Evolutionary conservation across 768 basidiomycete species (phyloP).

Genomic region (Mycena crocata): DNA sequence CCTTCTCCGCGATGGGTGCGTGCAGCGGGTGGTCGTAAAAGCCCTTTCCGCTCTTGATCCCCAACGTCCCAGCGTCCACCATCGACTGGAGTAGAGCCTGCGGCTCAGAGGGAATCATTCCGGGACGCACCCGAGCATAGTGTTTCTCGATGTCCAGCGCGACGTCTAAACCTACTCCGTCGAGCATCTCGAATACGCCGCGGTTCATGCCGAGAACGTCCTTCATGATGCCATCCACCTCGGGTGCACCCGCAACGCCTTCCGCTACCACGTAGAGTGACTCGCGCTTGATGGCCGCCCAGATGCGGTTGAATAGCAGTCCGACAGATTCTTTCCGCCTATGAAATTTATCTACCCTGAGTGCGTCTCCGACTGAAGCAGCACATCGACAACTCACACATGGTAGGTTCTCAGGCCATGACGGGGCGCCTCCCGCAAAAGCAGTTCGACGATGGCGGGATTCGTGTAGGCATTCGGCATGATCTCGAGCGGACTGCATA

Average conservation of each 20-base stretch:
- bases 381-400: conserved; percentile 9
- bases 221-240: conserved; percentile 31
- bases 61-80: conserved; percentile 23
- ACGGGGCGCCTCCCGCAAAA: conserved; percentile 20
- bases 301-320: conserved; percentile 30
- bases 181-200: conserved; percentile 31
- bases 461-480: conserved; percentile 31
- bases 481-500: conserved; percentile 20
- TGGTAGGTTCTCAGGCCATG: conserved; percentile 27
- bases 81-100: conserved; percentile 22
- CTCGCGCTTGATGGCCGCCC: conserved; percentile 32
- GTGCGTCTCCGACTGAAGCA: not conserved
- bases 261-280: conserved; percentile 22
- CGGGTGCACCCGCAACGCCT: conserved; percentile 11
- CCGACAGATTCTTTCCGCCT: conserved; percentile 32
- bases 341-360: not conserved
- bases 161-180: conserved; percentile 29
- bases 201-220: conserved; percentile 26
- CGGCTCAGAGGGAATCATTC: conserved; percentile 23
- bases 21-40: conserved; percentile 28
- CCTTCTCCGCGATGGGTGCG: conserved; percentile 25
- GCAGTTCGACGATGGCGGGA: conserved; percentile 17
- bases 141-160: conserved; percentile 30
- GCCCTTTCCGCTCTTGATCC: conserved; percentile 28
- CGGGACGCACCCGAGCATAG: conserved; percentile 13